Percentiles rank a stretch among this genome's conserved stretches.
Conservation (phyloP, 805 yeast genomes). For the Phaffomyces antillensis region DNA sequence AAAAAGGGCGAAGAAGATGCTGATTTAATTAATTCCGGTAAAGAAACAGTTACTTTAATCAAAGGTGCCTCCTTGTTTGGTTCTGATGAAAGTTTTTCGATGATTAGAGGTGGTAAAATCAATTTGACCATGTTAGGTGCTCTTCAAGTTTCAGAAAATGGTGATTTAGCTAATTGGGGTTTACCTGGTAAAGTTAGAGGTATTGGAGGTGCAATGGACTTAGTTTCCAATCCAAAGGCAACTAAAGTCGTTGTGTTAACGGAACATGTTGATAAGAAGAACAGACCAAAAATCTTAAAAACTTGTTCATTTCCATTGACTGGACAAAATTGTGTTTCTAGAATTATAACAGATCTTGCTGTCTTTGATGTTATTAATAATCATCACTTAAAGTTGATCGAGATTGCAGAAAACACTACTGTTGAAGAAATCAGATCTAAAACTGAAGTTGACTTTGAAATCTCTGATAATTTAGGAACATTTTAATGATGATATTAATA, state of each 20-base stretch:
- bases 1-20: constrained; percentile 36
- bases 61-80: constrained; percentile 44
- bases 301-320: constrained; percentile 40
- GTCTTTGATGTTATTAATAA: constrained; percentile 37
- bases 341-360: constrained; percentile 41
- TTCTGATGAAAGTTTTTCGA: constrained; percentile 42
- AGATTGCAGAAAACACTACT: constrained; percentile 33
- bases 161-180: constrained; percentile 49
- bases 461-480: constrained; percentile 23
- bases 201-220: constrained; percentile 51
- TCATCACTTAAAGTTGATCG: constrained; percentile 33
- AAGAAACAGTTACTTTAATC: constrained; percentile 40
- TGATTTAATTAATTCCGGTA: constrained; percentile 44
- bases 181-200: constrained; percentile 45
- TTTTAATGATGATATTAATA: neutral
- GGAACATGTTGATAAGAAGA: constrained; percentile 42
- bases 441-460: constrained; percentile 35
- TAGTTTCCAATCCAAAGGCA: constrained; percentile 37
- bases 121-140: constrained; percentile 41
- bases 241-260: constrained; percentile 41
- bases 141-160: constrained; percentile 39
- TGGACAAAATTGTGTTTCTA: constrained; percentile 36
- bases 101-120: constrained; percentile 42
- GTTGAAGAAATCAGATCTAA: constrained; percentile 32
- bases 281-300: constrained; percentile 38